Percentiles rank a stretch among this genome's conserved stretches.
Evolutionary conservation across 2,329 filamentous ascomycete species (phyloP).

Genomic region (Seiridium unicorne): DNA sequence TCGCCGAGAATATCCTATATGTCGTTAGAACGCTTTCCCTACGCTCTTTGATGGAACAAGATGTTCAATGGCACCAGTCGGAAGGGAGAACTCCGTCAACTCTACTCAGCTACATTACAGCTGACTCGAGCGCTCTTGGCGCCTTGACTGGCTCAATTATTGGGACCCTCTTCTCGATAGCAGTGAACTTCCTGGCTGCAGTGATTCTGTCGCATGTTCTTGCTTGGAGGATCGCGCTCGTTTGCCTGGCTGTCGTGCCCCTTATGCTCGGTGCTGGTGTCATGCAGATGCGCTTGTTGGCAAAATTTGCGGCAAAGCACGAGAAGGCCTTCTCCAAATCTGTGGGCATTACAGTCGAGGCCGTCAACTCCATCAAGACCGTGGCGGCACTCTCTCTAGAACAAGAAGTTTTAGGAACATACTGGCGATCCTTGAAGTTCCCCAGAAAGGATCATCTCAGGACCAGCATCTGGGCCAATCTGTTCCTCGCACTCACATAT

Average conservation of each 20-base stretch:
- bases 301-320: constrained; percentile 61
- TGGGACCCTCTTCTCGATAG: constrained; percentile 66
- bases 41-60: constrained; percentile 63
- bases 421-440: constrained; percentile 46
- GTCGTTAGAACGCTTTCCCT: constrained; percentile 63
- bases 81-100: constrained; percentile 58
- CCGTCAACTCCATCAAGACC: constrained; percentile 65
- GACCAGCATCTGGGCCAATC: constrained; percentile 50
- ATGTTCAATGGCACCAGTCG: constrained; percentile 70
- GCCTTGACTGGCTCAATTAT: constrained; percentile 70
- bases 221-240: constrained; percentile 74
- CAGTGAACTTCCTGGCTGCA: constrained; percentile 66
- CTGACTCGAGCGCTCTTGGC: constrained; percentile 64
- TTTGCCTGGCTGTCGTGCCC: constrained; percentile 68
- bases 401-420: constrained; percentile 49
- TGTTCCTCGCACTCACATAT: constrained; percentile 61
- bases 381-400: constrained; percentile 56
- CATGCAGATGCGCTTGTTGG: constrained; percentile 64
- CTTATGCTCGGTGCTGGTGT: constrained; percentile 67
- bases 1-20: constrained; percentile 65
- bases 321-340: constrained; percentile 64
- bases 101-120: constrained; percentile 67
- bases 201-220: constrained; percentile 69
- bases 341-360: constrained; percentile 64
- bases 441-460: constrained; percentile 54